These are phyloP conservation scores for Suillus weaverae DNA, from an alignment of 768 basidiomycete genomes.

Conservation along the genomic window DNA sequence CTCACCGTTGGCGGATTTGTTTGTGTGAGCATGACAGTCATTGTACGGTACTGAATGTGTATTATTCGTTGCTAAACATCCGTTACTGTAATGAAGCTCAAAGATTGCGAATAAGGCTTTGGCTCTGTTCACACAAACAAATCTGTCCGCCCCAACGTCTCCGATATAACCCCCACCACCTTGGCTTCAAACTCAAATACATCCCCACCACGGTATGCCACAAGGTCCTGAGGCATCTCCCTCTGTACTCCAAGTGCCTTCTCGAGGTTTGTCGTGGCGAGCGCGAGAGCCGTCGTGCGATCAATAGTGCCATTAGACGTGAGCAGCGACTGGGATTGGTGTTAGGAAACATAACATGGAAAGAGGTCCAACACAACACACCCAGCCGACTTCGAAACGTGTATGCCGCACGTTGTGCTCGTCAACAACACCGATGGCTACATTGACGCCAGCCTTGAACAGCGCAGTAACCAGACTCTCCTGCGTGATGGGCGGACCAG, in stretches of 20 bases:
- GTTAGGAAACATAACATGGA: background rate
- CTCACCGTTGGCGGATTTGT: too few species aligned
- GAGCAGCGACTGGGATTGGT: conserved; percentile 34
- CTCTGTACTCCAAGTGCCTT: conserved; percentile 38
- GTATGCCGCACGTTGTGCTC: conserved; percentile 33
- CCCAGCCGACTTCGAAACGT: conserved; percentile 41
- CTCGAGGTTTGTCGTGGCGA: conserved; percentile 44
- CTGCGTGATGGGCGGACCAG: conserved; percentile 67
- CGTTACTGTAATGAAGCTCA: background rate
- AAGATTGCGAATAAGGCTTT: background rate
- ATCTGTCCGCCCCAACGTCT: conserved; percentile 20
- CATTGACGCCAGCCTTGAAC: conserved; percentile 58
- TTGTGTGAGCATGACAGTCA: too few species aligned
- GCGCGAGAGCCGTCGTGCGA: conserved; percentile 33
- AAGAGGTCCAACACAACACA: conserved; percentile 17
- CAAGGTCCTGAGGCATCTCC: conserved; percentile 34
- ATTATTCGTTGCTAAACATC: background rate
- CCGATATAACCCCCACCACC: conserved; percentile 38
- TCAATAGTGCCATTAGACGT: conserved; percentile 40
- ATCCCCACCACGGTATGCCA: conserved; percentile 41
- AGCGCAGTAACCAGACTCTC: conserved; percentile 56
- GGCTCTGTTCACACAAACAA: conserved; percentile 17
- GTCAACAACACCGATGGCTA: conserved; percentile 52
- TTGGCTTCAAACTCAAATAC: conserved; percentile 39
- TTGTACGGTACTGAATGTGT: too few species aligned